phyloP scores from a whole-genome alignment of 2,329 filamentous ascomycete species.

The Ascochyta viciae-villosae region DNA sequence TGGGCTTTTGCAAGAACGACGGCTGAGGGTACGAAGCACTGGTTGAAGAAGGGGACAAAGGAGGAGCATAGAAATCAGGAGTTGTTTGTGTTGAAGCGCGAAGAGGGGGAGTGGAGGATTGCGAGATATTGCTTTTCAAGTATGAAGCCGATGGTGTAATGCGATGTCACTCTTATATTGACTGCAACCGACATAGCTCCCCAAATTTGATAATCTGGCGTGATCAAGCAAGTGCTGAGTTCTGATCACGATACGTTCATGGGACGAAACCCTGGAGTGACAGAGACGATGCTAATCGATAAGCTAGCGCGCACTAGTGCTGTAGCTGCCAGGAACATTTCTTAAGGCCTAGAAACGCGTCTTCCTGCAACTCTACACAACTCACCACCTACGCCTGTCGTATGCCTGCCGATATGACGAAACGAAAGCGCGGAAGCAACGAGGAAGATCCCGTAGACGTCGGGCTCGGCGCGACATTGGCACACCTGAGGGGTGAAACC shows the following conservation, averaged over 20 bases:
- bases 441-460: constrained; percentile 27
- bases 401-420: constrained; percentile 34
- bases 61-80: constrained; percentile 15
- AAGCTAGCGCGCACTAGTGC: constrained; percentile 6
- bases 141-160: constrained; percentile 11
- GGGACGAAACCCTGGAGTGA: not conserved
- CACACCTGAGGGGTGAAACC: constrained; percentile 31
- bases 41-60: constrained; percentile 16
- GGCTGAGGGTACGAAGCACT: constrained; percentile 14
- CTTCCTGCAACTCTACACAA: not conserved
- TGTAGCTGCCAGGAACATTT: constrained; percentile 12
- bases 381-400: constrained; percentile 3
- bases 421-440: constrained; percentile 37
- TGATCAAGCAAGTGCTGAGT: not conserved
- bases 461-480: constrained; percentile 41
- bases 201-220: no score
- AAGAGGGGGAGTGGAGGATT: constrained; percentile 13
- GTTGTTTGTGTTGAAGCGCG: constrained; percentile 11
- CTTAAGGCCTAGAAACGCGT: not conserved
- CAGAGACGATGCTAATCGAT: not conserved
- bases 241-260: not conserved
- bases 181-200: not conserved
- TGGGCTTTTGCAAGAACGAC: constrained; percentile 20
- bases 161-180: not conserved
- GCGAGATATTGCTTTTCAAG: constrained; percentile 16